These are phyloP conservation scores for Grosmannia huntii DNA, from an alignment of 2,329 filamentous ascomycete species.

Conservation along the genomic window DNA sequence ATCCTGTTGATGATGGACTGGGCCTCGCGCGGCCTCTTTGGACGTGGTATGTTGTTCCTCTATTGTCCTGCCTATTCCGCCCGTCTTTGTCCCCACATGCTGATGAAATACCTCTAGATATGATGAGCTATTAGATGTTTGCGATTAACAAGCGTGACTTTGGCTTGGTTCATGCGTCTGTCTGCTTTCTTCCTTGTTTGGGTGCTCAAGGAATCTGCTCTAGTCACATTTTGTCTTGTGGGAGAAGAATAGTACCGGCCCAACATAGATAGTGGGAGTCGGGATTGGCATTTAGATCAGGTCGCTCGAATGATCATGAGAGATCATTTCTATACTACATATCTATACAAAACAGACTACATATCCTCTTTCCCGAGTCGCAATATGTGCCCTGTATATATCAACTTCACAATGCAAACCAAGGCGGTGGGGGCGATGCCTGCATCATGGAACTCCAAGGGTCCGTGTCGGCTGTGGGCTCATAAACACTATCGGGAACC, in stretches of 20 bases:
- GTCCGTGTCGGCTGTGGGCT: background rate
- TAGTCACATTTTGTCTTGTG: background rate
- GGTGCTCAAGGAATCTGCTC: background rate
- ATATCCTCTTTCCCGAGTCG: background rate
- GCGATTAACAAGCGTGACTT: background rate
- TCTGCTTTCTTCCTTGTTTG: background rate
- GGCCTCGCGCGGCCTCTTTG: slow-evolving; percentile 92
- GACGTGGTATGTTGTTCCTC: slow-evolving; percentile 51
- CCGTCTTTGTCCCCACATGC: background rate
- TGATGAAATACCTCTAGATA: slow-evolving; percentile 15
- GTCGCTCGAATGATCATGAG: background rate
- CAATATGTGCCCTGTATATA: background rate
- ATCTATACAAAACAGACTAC: background rate
- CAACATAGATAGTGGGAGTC: background rate
- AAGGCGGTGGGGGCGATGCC: background rate
- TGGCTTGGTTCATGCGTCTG: background rate
- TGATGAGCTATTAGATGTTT: slow-evolving; percentile 20
- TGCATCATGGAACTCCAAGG: slow-evolving; percentile 5
- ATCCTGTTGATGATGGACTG: slow-evolving; percentile 94
- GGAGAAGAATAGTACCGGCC: background rate
- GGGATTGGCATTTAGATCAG: background rate
- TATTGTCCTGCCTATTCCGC: background rate
- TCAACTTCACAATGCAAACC: slow-evolving; percentile 7
- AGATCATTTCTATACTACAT: background rate
- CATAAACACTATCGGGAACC: background rate